These are phyloP conservation scores for Pestalotiopsis fici DNA, from an alignment of 2,329 filamentous ascomycete species.

Conservation along the genomic window DNA sequence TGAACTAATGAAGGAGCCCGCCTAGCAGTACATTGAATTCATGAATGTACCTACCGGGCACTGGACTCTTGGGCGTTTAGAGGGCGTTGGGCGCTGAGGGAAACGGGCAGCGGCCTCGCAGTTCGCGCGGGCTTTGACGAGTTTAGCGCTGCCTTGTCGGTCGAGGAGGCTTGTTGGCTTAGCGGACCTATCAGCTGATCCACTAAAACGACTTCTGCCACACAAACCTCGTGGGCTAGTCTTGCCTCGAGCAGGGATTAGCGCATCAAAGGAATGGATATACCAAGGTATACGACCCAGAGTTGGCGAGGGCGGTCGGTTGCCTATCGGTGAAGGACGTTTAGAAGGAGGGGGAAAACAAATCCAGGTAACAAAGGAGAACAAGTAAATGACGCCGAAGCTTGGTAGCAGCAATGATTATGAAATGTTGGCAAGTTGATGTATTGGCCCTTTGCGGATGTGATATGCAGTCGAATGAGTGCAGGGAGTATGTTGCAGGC, in stretches of 20 bases:
- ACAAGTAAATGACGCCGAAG: background rate
- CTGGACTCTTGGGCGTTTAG: background rate
- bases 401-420: background rate
- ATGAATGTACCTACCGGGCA: no score
- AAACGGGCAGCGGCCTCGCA: background rate
- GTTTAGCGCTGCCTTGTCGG: slow-evolving; percentile 22
- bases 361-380: background rate
- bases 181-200: slow-evolving; percentile 23
- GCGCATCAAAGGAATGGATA: background rate
- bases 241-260: background rate
- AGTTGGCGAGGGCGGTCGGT: background rate
- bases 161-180: slow-evolving; percentile 12
- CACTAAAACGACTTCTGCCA: slow-evolving; percentile 12
- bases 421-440: background rate
- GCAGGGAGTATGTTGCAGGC: background rate
- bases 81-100: background rate
- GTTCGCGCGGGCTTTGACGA: slow-evolving; percentile 10
- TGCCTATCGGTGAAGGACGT: background rate
- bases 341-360: background rate
- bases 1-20: background rate
- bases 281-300: background rate
- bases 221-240: background rate
- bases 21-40: background rate
- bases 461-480: background rate
- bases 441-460: background rate